phyloP scores from a whole-genome alignment of 2,329 filamentous ascomycete genomes.

The Aureobasidium sp. region DNA sequence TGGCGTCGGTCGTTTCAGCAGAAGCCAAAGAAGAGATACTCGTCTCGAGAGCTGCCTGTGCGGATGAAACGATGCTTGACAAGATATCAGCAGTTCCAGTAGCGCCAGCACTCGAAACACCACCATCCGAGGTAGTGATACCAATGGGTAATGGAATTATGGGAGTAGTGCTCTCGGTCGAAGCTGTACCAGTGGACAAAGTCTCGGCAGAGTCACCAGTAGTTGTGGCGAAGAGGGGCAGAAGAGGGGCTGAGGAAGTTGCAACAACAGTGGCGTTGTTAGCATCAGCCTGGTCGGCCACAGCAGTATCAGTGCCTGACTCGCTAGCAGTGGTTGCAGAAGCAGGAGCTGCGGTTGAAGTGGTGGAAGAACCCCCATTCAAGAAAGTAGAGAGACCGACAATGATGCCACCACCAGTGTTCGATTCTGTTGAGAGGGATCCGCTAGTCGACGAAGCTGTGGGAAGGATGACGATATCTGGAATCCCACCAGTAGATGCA shows the following conservation, averaged over 20 bases:
- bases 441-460: conserved; percentile 15
- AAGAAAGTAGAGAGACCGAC: conserved; percentile 30
- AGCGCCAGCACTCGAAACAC: background rate
- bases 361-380: conserved; percentile 17
- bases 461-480: conserved; percentile 23
- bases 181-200: background rate
- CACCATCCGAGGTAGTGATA: background rate
- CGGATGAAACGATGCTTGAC: conserved; percentile 19
- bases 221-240: background rate
- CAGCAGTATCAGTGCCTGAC: background rate
- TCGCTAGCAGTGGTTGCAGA: background rate
- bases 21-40: conserved; percentile 21
- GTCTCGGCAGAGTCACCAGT: background rate
- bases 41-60: background rate
- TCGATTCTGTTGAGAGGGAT: conserved; percentile 7
- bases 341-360: conserved; percentile 7
- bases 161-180: conserved; percentile 4
- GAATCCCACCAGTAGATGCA: conserved; percentile 19
- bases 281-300: background rate
- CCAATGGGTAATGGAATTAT: conserved; percentile 3
- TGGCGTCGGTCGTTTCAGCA: conserved; percentile 14
- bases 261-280: background rate
- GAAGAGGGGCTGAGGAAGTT: background rate
- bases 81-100: conserved; percentile 11
- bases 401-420: conserved; percentile 23